phyloP scores from a whole-genome alignment of 2,329 filamentous ascomycete species.

The Apiospora hydei region DNA sequence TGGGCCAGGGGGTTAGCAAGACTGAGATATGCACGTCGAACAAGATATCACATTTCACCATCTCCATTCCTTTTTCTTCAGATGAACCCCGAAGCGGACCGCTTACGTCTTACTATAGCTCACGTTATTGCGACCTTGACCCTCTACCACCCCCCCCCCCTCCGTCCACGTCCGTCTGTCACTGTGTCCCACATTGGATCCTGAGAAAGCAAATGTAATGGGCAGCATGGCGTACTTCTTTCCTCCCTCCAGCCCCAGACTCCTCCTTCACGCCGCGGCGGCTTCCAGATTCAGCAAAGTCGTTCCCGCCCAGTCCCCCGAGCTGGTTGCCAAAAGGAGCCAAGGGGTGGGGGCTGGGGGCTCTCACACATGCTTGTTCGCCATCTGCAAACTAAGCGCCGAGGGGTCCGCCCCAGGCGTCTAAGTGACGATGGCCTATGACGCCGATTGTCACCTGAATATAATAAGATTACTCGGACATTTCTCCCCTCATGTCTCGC shows the following conservation, averaged over 20 bases:
- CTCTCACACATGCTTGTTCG: not conserved
- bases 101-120: not conserved
- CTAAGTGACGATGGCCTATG: not conserved
- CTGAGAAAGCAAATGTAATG: not conserved
- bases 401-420: not conserved
- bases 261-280: not conserved
- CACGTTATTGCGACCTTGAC: not conserved
- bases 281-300: conserved; percentile 9
- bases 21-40: not conserved
- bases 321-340: conserved; percentile 13
- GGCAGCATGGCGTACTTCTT: too few relatives aligned
- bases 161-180: not conserved
- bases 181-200: not conserved
- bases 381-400: not conserved
- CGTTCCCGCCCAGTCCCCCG: not conserved
- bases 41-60: not conserved
- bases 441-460: not conserved
- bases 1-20: not conserved
- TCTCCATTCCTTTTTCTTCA: not conserved
- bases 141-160: not conserved
- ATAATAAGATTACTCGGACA: not conserved
- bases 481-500: not conserved
- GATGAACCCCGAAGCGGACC: not conserved
- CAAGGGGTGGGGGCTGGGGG: not conserved
- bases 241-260: not conserved